Evolutionary conservation across 805 yeast genomes (phyloP).

Genomic region (Kuraishia ogatae): DNA sequence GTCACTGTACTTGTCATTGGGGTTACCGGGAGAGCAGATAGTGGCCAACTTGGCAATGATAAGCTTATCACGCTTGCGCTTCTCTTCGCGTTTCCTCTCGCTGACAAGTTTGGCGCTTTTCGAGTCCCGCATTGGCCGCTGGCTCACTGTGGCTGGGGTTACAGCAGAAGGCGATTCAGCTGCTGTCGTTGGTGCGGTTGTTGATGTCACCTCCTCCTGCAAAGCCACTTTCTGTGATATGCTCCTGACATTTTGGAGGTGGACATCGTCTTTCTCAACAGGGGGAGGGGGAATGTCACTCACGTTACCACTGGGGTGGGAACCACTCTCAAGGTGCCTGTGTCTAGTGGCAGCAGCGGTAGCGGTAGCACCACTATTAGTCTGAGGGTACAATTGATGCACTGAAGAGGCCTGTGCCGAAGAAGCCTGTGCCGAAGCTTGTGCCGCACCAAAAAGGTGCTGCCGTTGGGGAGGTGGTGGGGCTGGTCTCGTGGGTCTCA

Average conservation of each 20-base stretch:
- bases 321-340: no score
- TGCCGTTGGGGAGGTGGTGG: slow-evolving; percentile 22
- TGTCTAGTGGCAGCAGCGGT: no score
- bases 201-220: slow-evolving; percentile 3
- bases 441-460: not conserved
- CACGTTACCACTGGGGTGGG: not conserved
- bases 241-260: slow-evolving; percentile 5
- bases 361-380: no score
- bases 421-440: no score
- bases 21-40: slow-evolving; percentile 83
- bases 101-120: slow-evolving; percentile 44
- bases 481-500: slow-evolving; percentile 23
- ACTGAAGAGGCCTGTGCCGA: not conserved
- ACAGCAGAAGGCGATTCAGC: slow-evolving; percentile 17
- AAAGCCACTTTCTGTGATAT: not conserved
- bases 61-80: slow-evolving; percentile 62
- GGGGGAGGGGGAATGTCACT: not conserved
- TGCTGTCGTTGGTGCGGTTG: not conserved
- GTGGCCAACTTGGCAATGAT: slow-evolving; percentile 61
- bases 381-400: not conserved
- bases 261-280: slow-evolving; percentile 3
- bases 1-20: slow-evolving; percentile 57
- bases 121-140: slow-evolving; percentile 16
- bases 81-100: slow-evolving; percentile 71
- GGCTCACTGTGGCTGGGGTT: slow-evolving; percentile 17